phyloP scores from a whole-genome alignment of 2,329 filamentous ascomycete species.

The Talaromyces pinophilus region DNA sequence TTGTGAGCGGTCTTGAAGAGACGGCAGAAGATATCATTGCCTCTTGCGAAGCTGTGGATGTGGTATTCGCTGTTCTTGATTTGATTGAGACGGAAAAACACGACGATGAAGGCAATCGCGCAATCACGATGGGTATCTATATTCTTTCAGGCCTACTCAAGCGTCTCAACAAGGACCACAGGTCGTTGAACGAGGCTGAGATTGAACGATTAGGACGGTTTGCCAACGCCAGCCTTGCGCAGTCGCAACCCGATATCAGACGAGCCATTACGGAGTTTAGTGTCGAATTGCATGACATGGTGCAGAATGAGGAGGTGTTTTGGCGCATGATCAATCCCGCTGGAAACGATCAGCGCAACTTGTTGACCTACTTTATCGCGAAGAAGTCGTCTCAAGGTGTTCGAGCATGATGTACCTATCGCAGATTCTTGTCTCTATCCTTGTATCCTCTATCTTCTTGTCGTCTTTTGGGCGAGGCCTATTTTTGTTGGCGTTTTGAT shows the following conservation, averaged over 20 bases:
- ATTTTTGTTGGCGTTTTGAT: conserved; percentile 1
- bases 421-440: not conserved
- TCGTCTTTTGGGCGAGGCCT: not conserved
- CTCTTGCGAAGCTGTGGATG: conserved; percentile 31
- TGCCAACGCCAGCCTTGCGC: conserved; percentile 35
- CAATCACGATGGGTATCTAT: conserved; percentile 39
- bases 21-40: conserved; percentile 40
- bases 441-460: not conserved
- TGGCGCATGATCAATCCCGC: conserved; percentile 30
- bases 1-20: conserved; percentile 44
- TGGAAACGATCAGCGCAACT: conserved; percentile 29
- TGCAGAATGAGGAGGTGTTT: conserved; percentile 31
- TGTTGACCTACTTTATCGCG: conserved; percentile 35
- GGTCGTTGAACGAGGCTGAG: conserved; percentile 25
- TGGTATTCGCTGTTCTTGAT: conserved; percentile 39
- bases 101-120: conserved; percentile 35
- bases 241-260: conserved; percentile 41
- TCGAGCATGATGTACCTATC: conserved; percentile 5
- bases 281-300: conserved; percentile 30
- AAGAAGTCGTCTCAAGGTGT: conserved; percentile 20
- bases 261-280: conserved; percentile 40
- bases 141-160: conserved; percentile 34
- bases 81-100: conserved; percentile 35
- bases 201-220: conserved; percentile 37
- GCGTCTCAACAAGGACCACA: conserved; percentile 28